phyloP scores from a whole-genome alignment of 208 protist species.

The Leishmania guyanensis region DNA sequence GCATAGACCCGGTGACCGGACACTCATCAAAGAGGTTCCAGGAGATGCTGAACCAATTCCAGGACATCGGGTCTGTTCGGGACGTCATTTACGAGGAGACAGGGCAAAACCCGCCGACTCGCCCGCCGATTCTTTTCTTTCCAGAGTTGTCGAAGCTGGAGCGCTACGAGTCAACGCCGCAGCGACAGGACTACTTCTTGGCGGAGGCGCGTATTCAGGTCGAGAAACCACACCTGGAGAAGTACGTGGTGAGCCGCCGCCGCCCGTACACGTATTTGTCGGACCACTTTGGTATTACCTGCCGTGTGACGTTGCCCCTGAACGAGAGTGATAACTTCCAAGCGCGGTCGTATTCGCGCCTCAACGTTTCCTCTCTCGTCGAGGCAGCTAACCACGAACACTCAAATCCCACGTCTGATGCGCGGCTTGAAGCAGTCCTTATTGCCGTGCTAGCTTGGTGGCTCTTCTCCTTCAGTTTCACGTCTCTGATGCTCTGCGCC shows the following conservation, averaged over 20 bases:
- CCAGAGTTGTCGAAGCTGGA: conserved; percentile 80
- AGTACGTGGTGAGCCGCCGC: conserved; percentile 78
- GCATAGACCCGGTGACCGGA: conserved; percentile 54
- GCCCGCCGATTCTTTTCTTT: conserved; percentile 82
- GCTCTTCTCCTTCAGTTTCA: conserved; percentile 48
- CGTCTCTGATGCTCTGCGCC: conserved; percentile 33
- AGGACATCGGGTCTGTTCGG: conserved; percentile 55
- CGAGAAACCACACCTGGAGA: conserved; percentile 49
- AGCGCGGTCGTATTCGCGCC: conserved; percentile 29
- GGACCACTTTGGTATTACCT: conserved; percentile 86
- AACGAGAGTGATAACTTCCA: not conserved
- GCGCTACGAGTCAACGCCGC: conserved; percentile 54
- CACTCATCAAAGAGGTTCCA: conserved; percentile 56
- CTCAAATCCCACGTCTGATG: conserved; percentile 66
- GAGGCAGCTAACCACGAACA: conserved; percentile 70
- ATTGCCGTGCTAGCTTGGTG: conserved; percentile 38
- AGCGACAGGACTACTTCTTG: conserved; percentile 90
- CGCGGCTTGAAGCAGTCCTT: conserved; percentile 46
- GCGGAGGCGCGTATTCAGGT: conserved; percentile 48
- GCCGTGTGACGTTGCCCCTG: conserved; percentile 32
- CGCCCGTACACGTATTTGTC: conserved; percentile 89
- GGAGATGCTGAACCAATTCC: conserved; percentile 68
- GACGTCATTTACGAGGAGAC: conserved; percentile 67
- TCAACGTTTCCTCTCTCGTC: conserved; percentile 52
- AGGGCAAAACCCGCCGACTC: conserved; percentile 66